phyloP scores from a whole-genome alignment of 106 monocot genomes.

The Platanthera guangdongensis region DNA sequence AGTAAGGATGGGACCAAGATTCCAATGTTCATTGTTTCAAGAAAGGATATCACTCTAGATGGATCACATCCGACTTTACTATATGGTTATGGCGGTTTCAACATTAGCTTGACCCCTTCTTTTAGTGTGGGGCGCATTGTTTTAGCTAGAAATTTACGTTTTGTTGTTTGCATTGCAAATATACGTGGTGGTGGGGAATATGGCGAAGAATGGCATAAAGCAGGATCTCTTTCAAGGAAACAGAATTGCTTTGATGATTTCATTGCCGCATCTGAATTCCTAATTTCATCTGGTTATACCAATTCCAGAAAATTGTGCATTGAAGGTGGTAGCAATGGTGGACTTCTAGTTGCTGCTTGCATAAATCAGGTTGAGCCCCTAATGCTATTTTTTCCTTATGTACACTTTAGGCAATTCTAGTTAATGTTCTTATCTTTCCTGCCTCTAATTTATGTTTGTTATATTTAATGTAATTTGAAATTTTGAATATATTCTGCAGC shows the following conservation, averaged over 20 bases:
- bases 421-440: background rate
- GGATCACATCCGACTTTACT: slow-evolving; percentile 75
- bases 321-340: slow-evolving; percentile 98
- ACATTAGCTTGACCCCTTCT: slow-evolving; percentile 65
- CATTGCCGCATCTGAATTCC: slow-evolving; percentile 72
- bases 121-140: slow-evolving; percentile 56
- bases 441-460: background rate
- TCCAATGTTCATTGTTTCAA: slow-evolving; percentile 87
- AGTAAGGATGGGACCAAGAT: slow-evolving; percentile 88
- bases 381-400: background rate
- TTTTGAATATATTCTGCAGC: slow-evolving; percentile 29
- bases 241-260: slow-evolving; percentile 99
- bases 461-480: slow-evolving; percentile 2
- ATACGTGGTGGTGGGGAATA: slow-evolving; percentile 98
- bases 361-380: slow-evolving; percentile 63
- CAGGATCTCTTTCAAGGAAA: slow-evolving; percentile 76
- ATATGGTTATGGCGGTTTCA: slow-evolving; percentile 97
- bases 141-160: slow-evolving; percentile 56
- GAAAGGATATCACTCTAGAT: slow-evolving; percentile 61
- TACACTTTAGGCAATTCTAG: background rate
- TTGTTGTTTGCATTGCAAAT: slow-evolving; percentile 72
- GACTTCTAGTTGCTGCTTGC: slow-evolving; percentile 88
- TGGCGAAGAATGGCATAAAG: slow-evolving; percentile 98
- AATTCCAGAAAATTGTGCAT: slow-evolving; percentile 58
- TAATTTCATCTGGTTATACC: slow-evolving; percentile 71